These are phyloP conservation scores for Benincasa hispida DNA, from an alignment of 306 rosid species.

Conservation along the genomic window DNA sequence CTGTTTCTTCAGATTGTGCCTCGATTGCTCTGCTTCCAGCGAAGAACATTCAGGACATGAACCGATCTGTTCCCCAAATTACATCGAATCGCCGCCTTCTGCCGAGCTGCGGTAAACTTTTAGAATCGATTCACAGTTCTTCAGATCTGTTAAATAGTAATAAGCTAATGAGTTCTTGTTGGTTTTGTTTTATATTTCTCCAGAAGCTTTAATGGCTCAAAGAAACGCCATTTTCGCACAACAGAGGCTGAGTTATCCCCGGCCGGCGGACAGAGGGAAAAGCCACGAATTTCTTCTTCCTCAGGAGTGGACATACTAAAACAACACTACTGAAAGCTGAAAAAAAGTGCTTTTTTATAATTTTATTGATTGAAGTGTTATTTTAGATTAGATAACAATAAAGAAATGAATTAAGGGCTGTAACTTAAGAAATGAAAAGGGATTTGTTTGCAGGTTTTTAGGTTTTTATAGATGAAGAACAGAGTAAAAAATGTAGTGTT, in stretches of 20 bases:
- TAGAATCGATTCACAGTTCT: not conserved
- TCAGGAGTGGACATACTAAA: conserved; percentile 15
- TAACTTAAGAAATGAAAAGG: not conserved
- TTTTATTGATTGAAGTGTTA: not conserved
- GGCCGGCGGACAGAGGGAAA: not conserved
- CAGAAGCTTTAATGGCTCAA: not conserved
- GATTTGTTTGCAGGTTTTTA: not conserved
- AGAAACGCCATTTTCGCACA: conserved; percentile 6
- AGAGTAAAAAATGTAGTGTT: not conserved
- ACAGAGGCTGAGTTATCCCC: not conserved
- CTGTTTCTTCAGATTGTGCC: not conserved
- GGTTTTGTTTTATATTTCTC: not conserved
- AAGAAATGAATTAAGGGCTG: not conserved
- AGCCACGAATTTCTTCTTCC: conserved; percentile 10
- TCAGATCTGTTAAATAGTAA: not conserved
- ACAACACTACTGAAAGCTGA: not conserved
- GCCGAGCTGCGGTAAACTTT: not conserved
- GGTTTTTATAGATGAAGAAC: not conserved
- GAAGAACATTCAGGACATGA: not conserved
- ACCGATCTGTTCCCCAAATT: not conserved
- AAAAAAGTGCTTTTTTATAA: not conserved
- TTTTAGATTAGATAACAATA: not conserved
- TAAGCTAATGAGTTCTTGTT: not conserved
- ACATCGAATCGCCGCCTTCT: not conserved
- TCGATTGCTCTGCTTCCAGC: not conserved